Percentiles rank a stretch among this genome's conserved stretches.
phyloP scores from a whole-genome alignment of 2,329 filamentous ascomycete genomes.

The Dactylellina haptotyla region DNA sequence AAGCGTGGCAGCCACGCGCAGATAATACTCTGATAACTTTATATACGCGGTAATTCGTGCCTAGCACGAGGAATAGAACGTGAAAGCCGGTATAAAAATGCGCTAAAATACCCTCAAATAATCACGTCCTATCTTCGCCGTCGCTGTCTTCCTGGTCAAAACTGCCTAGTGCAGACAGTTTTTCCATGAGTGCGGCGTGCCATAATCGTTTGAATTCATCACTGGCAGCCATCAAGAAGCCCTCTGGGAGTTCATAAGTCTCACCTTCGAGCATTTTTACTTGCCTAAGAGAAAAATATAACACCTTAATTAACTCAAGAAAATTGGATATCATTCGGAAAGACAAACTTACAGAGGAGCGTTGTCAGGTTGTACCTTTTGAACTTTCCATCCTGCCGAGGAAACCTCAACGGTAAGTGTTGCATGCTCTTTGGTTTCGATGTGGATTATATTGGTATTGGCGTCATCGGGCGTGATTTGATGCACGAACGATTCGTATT shows the following conservation, averaged over 20 bases:
- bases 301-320: not conserved
- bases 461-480: conserved; percentile 30
- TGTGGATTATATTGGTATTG: conserved; percentile 12
- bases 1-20: conserved; percentile 12
- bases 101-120: conserved; percentile 28
- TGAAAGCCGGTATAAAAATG: conserved; percentile 6
- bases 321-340: not conserved
- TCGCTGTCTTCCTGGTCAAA: conserved; percentile 4
- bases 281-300: conserved; percentile 25
- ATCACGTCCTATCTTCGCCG: not conserved
- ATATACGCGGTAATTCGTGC: conserved; percentile 20
- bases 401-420: conserved; percentile 36
- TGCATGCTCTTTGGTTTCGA: conserved; percentile 43
- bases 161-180: conserved; percentile 25
- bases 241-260: conserved; percentile 43
- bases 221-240: conserved; percentile 49
- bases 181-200: conserved; percentile 36
- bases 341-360: conserved; percentile 35
- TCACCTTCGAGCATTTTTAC: conserved; percentile 51
- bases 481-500: conserved; percentile 45
- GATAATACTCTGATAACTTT: conserved; percentile 13
- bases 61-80: not conserved
- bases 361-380: conserved; percentile 32
- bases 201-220: conserved; percentile 50
- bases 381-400: conserved; percentile 32